Conservation (phyloP, 1,284 basidiomycete species). For the Neolentinus lepideus region DNA sequence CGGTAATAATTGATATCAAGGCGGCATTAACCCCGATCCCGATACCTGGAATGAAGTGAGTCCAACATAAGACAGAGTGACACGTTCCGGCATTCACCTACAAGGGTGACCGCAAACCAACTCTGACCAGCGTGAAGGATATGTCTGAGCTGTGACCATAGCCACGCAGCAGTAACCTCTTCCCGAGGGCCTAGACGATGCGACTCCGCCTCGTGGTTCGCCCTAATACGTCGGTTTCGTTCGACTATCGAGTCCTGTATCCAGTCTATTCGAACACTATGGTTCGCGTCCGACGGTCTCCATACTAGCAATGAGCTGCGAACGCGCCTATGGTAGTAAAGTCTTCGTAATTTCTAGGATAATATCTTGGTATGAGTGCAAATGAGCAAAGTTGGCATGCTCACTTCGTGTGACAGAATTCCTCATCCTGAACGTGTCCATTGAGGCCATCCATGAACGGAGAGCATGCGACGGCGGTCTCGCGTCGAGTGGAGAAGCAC, state of each 20-base stretch:
- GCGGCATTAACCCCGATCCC: constrained; percentile 93
- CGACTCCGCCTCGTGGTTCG: constrained; percentile 32
- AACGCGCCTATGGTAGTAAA: constrained; percentile 72
- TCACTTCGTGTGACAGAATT: no score
- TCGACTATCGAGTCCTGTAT: constrained; percentile 92
- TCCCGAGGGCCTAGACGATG: constrained; percentile 40
- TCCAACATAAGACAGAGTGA: not conserved
- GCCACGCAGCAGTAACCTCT: constrained; percentile 43
- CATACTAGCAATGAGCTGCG: not conserved
- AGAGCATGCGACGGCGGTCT: no score
- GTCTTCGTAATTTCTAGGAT: constrained; percentile 71
- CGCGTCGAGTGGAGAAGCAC: no score
- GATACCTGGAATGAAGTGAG: constrained; percentile 49
- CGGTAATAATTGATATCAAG: constrained; percentile 92
- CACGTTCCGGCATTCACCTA: constrained; percentile 51
- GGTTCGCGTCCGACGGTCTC: not conserved
- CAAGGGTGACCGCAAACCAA: constrained; percentile 77
- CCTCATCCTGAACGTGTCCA: no score
- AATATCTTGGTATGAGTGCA: no score
- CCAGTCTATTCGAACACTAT: constrained; percentile 64
- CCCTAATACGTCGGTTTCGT: constrained; percentile 65
- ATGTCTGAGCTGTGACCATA: constrained; percentile 58
- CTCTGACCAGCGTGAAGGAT: constrained; percentile 45
- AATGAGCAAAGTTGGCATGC: no score
- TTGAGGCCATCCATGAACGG: no score